Base-by-base conservation (phyloP, 2,329 filamentous ascomycete genomes). In the Blumeriella jaapii region DNA sequence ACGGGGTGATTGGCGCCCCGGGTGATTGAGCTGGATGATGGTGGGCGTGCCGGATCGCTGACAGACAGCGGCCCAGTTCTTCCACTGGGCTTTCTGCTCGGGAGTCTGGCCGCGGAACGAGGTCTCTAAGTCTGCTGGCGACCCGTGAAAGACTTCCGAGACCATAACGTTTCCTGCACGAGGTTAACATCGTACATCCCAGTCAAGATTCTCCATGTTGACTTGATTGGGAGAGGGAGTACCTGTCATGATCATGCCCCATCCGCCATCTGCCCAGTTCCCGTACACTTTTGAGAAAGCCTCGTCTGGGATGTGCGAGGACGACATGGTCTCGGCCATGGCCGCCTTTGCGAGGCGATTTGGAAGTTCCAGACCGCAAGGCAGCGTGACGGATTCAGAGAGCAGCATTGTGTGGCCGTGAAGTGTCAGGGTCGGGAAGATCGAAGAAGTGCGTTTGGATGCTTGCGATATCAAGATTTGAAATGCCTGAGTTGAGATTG, bases 321-420 rank as follows among this genome's bases (percentile, higher is more conserved):
- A 57, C 16, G 59, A 56, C 49, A 66, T 52, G 4, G 44, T 44
- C 42, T 71, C 64, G 4, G 66, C 61, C 56, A 74, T 62, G 19
- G 71, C 67, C 28, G 70, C 60, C 44, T 68, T 62, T 18, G 23
- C 29, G 28, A 53, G 11, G 19, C 18, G 11, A 31, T 76, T 76
- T 2, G 67, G 67, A 2, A 76, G 51, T 0, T 59, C 61, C 16
- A 77, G 58, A 1, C 72, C 72, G 49, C 68, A 71, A 41, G 67
- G 65, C 9, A 50, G 23, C 19, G 23, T 33, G 7, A 47, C 24
- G 33, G 46, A 35, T 29, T 48, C 12, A 13, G 42, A 39, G 8
- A 46, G 23, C 15, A 44, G 25, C 48, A 49, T 48, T 6, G 17
- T 43, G 25, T 18, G 10, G n/a, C n/a, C n/a, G n/a, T n/a, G n/a